phyloP scores from a whole-genome alignment of 164 flowering plant species.

The Liquidambar formosana region DNA sequence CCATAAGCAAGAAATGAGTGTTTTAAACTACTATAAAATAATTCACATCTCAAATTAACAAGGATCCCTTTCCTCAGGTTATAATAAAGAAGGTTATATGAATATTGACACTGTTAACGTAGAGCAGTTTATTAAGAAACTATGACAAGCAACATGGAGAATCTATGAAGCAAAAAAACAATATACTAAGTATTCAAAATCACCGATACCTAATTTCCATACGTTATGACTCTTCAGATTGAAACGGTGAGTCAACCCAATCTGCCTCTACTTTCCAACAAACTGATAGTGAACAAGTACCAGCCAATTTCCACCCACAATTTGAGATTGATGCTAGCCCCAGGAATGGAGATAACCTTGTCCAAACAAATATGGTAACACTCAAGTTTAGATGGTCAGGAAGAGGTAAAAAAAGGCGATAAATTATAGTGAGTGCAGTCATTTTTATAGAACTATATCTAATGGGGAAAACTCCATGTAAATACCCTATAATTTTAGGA shows the following conservation, averaged over 20 bases:
- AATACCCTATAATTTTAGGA: too few relatives aligned
- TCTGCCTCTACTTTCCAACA: constrained; percentile 6
- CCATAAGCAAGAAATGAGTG: background rate
- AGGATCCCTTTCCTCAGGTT: background rate
- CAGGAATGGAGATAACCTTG: constrained; percentile 4
- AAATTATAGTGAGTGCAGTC: too few relatives aligned
- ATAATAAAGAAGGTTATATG: background rate
- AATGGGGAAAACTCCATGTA: too few relatives aligned
- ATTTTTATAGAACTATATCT: too few relatives aligned
- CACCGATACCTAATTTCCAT: constrained; percentile 9
- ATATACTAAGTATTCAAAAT: background rate
- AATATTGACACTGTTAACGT: background rate
- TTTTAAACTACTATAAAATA: constrained; percentile 7
- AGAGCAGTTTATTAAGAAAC: background rate
- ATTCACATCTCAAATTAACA: background rate
- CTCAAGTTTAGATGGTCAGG: background rate
- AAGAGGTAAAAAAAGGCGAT: too few relatives aligned
- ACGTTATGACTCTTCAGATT: background rate
- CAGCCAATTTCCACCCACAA: constrained; percentile 8
- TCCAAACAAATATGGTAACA: constrained; percentile 9
- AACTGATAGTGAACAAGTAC: constrained; percentile 7
- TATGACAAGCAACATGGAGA: background rate
- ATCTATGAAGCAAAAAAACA: background rate
- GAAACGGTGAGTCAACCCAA: constrained; percentile 1
- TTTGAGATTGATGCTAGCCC: constrained; percentile 11